Evolutionary conservation across 75 land plant species (phyloP).

Genomic region (Picea glauca): DNA sequence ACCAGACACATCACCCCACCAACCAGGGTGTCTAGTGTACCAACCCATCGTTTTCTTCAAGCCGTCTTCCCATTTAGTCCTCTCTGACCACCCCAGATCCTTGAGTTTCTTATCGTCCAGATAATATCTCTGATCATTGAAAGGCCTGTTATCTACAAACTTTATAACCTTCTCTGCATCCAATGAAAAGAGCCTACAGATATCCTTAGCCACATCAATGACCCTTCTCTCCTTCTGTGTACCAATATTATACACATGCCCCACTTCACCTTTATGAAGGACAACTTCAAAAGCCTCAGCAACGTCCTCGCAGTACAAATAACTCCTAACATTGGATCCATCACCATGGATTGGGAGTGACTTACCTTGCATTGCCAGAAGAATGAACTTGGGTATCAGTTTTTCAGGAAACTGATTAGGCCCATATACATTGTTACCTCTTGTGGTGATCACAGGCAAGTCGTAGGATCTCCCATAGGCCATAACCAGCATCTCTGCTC

Average conservation of each 20-base stretch:
- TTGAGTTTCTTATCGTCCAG: conserved; percentile 61
- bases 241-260: conserved; percentile 77
- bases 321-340: conserved; percentile 71
- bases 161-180: conserved; percentile 48
- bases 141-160: conserved; percentile 70
- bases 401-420: conserved; percentile 83
- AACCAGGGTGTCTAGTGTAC: conserved; percentile 52
- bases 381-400: conserved; percentile 72
- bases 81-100: conserved; percentile 61
- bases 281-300: conserved; percentile 75
- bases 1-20: conserved; percentile 85
- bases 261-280: conserved; percentile 64
- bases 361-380: conserved; percentile 66
- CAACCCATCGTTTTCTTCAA: conserved; percentile 65
- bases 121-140: conserved; percentile 75
- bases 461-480: conserved; percentile 81
- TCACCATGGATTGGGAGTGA: conserved; percentile 71
- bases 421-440: conserved; percentile 79
- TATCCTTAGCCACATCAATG: conserved; percentile 68
- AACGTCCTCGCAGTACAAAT: conserved; percentile 70
- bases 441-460: conserved; percentile 64
- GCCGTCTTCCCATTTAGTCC: conserved; percentile 69
- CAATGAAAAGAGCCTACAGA: conserved; percentile 51
- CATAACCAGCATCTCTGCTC: conserved; percentile 82
- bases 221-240: conserved; percentile 74